A percentile compares a stretch with the other conserved stretches of the same genome.
phyloP scores from a whole-genome alignment of 2,329 filamentous ascomycete genomes.

The Fusarium nygamai region DNA sequence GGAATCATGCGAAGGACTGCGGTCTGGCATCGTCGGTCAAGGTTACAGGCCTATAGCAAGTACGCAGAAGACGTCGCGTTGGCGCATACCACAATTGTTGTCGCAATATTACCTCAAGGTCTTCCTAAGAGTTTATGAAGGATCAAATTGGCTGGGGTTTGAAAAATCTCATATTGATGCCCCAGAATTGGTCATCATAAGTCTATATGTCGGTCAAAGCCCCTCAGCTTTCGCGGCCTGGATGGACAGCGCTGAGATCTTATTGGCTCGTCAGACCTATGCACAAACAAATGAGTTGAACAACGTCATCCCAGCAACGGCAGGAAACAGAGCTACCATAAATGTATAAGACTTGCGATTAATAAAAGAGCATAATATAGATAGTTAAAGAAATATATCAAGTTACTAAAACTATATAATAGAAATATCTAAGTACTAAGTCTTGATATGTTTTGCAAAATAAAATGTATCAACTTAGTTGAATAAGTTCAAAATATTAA shows the following conservation, averaged over 20 bases:
- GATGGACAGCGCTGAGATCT: conserved; percentile 24
- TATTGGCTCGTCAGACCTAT: conserved; percentile 27
- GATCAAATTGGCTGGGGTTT: conserved; percentile 1
- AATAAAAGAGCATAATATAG: not conserved
- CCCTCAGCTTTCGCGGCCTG: conserved; percentile 36
- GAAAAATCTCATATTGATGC: conserved; percentile 25
- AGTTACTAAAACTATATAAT: not conserved
- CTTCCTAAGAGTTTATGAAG: not conserved
- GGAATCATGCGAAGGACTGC: conserved; percentile 36
- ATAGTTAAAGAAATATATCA: not conserved
- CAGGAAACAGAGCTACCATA: not conserved
- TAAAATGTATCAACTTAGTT: not conserved
- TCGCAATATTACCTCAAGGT: conserved; percentile 12
- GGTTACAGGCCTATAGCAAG: conserved; percentile 21
- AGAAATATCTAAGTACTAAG: too few species aligned
- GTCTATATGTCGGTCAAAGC: conserved; percentile 32
- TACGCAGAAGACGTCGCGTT: not conserved
- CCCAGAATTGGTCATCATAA: conserved; percentile 14
- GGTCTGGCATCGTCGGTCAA: conserved; percentile 36
- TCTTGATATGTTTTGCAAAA: not conserved
- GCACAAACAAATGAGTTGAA: conserved; percentile 31
- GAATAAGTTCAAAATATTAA: accelerated
- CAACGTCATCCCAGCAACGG: conserved; percentile 27
- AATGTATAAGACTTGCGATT: not conserved
- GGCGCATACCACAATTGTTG: conserved; percentile 33